Percentiles rank a stretch among this genome's conserved stretches.
Evolutionary conservation across 164 flowering plant species (phyloP).

Genomic region (Taxillus chinensis): DNA sequence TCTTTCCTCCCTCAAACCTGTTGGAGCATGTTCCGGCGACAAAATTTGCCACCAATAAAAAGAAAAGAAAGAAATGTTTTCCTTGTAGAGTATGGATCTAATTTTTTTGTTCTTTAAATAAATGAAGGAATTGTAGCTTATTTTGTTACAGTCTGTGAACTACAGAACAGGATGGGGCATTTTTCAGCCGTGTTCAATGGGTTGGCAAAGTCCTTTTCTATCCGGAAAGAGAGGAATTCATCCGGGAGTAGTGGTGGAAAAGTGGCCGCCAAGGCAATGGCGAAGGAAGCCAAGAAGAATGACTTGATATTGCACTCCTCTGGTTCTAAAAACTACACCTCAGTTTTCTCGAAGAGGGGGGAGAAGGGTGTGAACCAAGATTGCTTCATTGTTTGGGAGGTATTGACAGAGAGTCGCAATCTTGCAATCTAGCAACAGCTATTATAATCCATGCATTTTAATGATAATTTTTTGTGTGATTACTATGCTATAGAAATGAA

Average conservation of each 20-base stretch:
- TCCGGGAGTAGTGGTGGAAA: conserved; percentile 30
- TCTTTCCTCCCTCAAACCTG: background rate
- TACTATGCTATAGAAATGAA: background rate
- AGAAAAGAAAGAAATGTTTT: background rate
- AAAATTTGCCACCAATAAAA: too few relatives aligned
- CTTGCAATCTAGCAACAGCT: too few relatives aligned
- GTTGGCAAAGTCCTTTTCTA: conserved; percentile 40
- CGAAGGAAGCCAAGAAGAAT: conserved; percentile 72
- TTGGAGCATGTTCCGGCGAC: too few relatives aligned
- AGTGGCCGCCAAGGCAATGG: conserved; percentile 54
- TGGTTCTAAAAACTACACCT: conserved; percentile 60
- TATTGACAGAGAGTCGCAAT: conserved; percentile 14
- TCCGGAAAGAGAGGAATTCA: conserved; percentile 28
- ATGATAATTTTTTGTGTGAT: too few relatives aligned
- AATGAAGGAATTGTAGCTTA: background rate
- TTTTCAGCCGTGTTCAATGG: conserved; percentile 65
- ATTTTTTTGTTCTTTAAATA: background rate
- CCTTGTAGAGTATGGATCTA: conserved; percentile 1
- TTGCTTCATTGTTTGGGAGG: conserved; percentile 90
- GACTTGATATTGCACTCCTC: conserved; percentile 51
- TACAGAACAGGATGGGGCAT: conserved; percentile 42
- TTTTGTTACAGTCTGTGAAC: background rate
- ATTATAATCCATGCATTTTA: background rate
- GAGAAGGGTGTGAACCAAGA: conserved; percentile 86
- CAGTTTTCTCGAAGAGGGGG: conserved; percentile 61